Conservation (phyloP, 805 yeast genomes). For the Vanderwaltozyma yarrowii region DNA sequence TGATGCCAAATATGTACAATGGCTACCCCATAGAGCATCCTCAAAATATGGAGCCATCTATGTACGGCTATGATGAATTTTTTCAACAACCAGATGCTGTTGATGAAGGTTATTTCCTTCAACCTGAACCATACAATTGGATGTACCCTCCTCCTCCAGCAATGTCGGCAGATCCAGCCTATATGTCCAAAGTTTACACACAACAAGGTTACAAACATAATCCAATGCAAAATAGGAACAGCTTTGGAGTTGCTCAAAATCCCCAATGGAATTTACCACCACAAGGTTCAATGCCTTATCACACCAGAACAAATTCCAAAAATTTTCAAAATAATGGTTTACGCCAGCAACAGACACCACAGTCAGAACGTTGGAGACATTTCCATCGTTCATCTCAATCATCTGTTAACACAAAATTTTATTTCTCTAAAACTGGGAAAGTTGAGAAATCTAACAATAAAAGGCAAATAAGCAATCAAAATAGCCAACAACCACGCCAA, state of each 20-base stretch:
- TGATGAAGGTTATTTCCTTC: conserved; percentile 12
- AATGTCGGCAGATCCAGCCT: conserved; percentile 14
- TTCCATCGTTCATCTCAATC: not conserved
- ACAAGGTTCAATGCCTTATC: conserved; percentile 7
- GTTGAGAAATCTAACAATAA: not conserved
- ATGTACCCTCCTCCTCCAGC: conserved; percentile 14
- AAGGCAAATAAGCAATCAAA: not conserved
- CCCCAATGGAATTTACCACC: conserved; percentile 5
- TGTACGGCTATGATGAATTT: conserved; percentile 10
- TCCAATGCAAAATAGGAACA: not conserved
- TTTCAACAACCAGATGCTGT: conserved; percentile 7
- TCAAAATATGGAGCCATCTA: too few relatives aligned
- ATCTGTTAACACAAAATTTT: not conserved
- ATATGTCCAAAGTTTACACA: not conserved
- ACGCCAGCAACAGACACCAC: conserved; percentile 8
- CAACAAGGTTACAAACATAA: conserved; percentile 1
- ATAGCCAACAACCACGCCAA: not conserved
- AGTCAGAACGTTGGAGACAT: conserved; percentile 3
- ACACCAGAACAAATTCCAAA: conserved; percentile 7
- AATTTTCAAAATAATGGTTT: conserved; percentile 7
- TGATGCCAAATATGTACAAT: conserved; percentile 4
- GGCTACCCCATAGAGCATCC: conserved; percentile 4
- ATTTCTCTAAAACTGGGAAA: conserved; percentile 1
- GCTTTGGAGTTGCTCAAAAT: not conserved
- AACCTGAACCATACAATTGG: conserved; percentile 10